Conservation (phyloP, 805 yeast species). For the Ogataea paradorogensis region DNA sequence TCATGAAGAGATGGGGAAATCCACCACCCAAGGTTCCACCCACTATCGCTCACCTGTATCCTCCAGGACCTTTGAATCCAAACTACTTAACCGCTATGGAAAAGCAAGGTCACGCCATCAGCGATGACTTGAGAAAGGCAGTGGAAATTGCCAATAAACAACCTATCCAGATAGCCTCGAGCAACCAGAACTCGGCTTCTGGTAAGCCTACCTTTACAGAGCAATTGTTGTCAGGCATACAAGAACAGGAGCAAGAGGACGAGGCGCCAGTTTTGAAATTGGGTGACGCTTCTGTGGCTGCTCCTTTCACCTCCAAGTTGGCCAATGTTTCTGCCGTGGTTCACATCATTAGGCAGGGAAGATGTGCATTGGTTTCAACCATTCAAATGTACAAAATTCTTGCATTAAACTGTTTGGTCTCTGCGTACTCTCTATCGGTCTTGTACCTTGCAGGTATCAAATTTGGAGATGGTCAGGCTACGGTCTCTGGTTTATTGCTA, state of each 20-base stretch:
- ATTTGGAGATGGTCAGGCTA: slow-evolving; percentile 97
- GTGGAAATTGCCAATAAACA: slow-evolving; percentile 49
- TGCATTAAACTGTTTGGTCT: slow-evolving; percentile 93
- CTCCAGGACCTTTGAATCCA: slow-evolving; percentile 93
- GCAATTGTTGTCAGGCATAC: slow-evolving; percentile 53
- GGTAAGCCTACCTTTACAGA: slow-evolving; percentile 54
- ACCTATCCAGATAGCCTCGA: slow-evolving; percentile 10
- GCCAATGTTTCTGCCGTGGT: slow-evolving; percentile 91
- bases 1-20: slow-evolving; percentile 78
- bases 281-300: slow-evolving; percentile 99
- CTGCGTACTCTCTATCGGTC: slow-evolving; percentile 93
- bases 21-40: slow-evolving; percentile 83
- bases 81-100: slow-evolving; percentile 83
- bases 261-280: slow-evolving; percentile 92
- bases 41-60: slow-evolving; percentile 89
- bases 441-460: slow-evolving; percentile 95
- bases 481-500: slow-evolving; percentile 87
- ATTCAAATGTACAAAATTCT: slow-evolving; percentile 98
- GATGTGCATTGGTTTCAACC: slow-evolving; percentile 95
- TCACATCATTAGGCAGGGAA: slow-evolving; percentile 93
- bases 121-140: slow-evolving; percentile 65
- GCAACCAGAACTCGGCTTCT: slow-evolving; percentile 29
- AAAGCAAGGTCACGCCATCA: slow-evolving; percentile 74
- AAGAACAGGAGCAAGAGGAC: slow-evolving; percentile 55
- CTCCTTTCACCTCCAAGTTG: slow-evolving; percentile 95